A percentile compares a stretch with the other conserved stretches of the same genome.
Conservation (phyloP, 2,329 filamentous ascomycete genomes). For the Paracamarosporium sp. region DNA sequence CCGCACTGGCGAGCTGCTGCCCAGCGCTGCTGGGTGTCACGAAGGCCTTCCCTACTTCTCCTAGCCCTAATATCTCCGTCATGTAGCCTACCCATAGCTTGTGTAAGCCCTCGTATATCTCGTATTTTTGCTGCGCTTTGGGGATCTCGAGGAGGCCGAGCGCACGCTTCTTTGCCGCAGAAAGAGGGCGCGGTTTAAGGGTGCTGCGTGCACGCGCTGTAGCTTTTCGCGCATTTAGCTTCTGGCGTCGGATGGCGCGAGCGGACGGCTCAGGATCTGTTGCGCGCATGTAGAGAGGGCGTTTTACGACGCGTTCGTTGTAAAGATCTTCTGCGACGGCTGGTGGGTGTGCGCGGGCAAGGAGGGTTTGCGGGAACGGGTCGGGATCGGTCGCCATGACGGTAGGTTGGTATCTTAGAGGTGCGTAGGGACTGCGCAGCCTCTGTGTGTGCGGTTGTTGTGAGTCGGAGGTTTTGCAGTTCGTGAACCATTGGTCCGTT, state of each 20-base stretch:
- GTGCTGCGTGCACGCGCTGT: constrained; percentile 39
- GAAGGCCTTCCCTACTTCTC: constrained; percentile 45
- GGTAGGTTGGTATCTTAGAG: not conserved
- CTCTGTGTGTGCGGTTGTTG: not conserved
- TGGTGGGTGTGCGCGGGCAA: constrained; percentile 80
- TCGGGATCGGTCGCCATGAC: constrained; percentile 25
- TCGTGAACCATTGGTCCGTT: not conserved
- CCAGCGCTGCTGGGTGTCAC: constrained; percentile 68
- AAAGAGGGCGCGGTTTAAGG: constrained; percentile 72
- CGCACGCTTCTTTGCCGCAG: constrained; percentile 76
- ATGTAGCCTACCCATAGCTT: constrained; percentile 85
- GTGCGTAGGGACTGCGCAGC: not conserved
- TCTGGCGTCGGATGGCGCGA: constrained; percentile 53
- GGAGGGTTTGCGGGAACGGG: constrained; percentile 60
- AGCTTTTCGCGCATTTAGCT: constrained; percentile 56
- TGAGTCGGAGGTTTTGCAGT: not conserved
- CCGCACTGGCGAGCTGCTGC: constrained; percentile 79
- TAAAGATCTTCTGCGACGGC: constrained; percentile 75
- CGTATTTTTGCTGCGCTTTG: constrained; percentile 71
- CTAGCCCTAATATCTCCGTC: constrained; percentile 75
- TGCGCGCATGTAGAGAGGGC: constrained; percentile 78
- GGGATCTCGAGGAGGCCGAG: constrained; percentile 79
- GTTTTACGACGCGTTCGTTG: constrained; percentile 81
- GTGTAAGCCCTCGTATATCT: constrained; percentile 78
- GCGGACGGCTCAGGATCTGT: constrained; percentile 69